Evolutionary conservation across 257 asterid species (phyloP).

Genomic region (Solanum sejunctum): DNA sequence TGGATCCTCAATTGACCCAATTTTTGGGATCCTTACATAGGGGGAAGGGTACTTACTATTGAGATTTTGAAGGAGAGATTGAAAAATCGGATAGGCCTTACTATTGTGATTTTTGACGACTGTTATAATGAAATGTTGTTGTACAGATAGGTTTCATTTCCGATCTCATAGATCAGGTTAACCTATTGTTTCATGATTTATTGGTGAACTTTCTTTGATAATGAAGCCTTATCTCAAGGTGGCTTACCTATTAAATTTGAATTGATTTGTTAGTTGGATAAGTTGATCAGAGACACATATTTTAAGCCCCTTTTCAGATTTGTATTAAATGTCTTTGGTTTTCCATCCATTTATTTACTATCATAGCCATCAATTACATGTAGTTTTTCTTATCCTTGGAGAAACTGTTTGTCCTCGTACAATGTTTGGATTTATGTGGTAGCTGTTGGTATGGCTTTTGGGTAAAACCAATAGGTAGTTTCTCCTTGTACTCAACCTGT

Average conservation of each 20-base stretch:
- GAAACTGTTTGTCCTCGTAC: not conserved
- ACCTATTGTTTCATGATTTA: not conserved
- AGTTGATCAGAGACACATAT: not conserved
- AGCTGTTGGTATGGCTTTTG: not conserved
- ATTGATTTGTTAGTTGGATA: not conserved
- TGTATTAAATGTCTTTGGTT: not conserved
- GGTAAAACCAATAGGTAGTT: not conserved
- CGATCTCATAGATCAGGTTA: not conserved
- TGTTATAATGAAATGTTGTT: not conserved
- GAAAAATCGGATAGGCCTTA: not conserved
- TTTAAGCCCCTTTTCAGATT: not conserved
- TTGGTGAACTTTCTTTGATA: not conserved
- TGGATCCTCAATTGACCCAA: not conserved
- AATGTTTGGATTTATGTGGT: not conserved
- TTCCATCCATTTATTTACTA: not conserved
- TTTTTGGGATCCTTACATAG: not conserved
- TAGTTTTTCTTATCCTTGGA: not conserved
- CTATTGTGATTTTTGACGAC: too few relatives aligned
- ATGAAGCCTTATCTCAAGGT: not conserved
- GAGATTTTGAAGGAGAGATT: not conserved
- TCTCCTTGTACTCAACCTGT: not conserved
- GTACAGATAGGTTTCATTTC: not conserved
- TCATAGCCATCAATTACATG: not conserved
- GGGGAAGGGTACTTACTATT: not conserved
- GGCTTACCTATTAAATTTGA: not conserved